phyloP scores from a whole-genome alignment of 2,329 filamentous ascomycete species.

The Trichoderma aggressivum region DNA sequence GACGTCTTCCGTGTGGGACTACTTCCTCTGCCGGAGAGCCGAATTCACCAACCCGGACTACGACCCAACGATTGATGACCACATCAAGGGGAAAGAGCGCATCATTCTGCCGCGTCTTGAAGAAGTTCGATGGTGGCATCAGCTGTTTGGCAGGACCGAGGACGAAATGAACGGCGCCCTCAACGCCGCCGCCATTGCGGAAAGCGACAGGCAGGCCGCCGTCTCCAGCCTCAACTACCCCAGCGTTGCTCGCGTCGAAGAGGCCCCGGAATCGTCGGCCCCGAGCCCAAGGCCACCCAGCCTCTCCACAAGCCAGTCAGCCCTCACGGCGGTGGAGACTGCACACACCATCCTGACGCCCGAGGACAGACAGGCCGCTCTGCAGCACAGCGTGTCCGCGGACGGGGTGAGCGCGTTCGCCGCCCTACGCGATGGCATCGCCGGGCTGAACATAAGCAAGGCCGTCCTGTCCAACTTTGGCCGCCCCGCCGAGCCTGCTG shows the following conservation, averaged over 20 bases:
- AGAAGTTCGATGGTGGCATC: slow-evolving; percentile 91
- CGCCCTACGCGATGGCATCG: slow-evolving; percentile 47
- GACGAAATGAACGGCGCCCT: slow-evolving; percentile 84
- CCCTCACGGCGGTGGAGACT: slow-evolving; percentile 58
- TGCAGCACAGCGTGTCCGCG: slow-evolving; percentile 45
- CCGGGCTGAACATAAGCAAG: slow-evolving; percentile 47
- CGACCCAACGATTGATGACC: slow-evolving; percentile 71
- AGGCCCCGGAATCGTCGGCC: slow-evolving; percentile 26
- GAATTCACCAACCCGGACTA: slow-evolving; percentile 85
- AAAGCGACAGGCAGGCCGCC: slow-evolving; percentile 39
- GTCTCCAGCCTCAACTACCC: slow-evolving; percentile 34
- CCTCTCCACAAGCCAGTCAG: slow-evolving; percentile 45
- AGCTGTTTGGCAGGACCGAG: slow-evolving; percentile 80
- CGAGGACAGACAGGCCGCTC: slow-evolving; percentile 32
- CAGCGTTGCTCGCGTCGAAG: slow-evolving; percentile 26
- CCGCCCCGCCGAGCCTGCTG: slow-evolving; percentile 26
- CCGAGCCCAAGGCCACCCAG: slow-evolving; percentile 39
- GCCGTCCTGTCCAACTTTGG: slow-evolving; percentile 39
- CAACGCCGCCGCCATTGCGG: slow-evolving; percentile 52
- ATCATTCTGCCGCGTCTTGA: slow-evolving; percentile 75
- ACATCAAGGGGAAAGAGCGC: slow-evolving; percentile 73
- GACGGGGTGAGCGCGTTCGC: slow-evolving; percentile 45
- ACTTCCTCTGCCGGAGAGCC: slow-evolving; percentile 76
- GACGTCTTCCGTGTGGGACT: slow-evolving; percentile 91
- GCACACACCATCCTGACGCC: slow-evolving; percentile 52